Evolutionary conservation across 2,329 filamentous ascomycete species (phyloP).

Genomic region (Pseudogymnoascus sp.): DNA sequence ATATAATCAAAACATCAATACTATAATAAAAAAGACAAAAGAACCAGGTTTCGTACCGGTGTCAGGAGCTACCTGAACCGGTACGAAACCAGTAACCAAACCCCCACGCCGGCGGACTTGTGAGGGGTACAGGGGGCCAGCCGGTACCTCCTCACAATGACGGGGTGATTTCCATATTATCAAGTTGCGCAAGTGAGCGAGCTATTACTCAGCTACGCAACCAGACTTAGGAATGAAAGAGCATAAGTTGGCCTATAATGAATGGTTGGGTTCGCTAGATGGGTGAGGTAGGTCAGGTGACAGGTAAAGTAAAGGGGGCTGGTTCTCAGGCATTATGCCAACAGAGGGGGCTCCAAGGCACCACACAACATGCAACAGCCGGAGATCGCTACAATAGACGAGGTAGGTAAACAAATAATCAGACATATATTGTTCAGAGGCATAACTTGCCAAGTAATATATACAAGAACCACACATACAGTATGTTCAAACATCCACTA

Average conservation of each 20-base stretch:
- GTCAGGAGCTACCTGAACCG: not conserved
- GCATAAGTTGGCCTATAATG: not conserved
- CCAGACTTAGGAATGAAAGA: not conserved
- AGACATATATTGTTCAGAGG: not conserved
- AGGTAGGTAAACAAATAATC: not conserved
- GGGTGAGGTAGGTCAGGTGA: not conserved
- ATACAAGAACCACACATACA: not conserved
- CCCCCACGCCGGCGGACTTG: not conserved
- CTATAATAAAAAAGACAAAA: not conserved
- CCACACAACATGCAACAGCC: not conserved
- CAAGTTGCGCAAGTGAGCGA: not conserved
- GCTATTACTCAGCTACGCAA: not conserved
- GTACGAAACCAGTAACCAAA: not conserved
- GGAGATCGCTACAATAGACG: not conserved
- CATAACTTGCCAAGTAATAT: not conserved
- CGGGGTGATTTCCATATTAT: not conserved
- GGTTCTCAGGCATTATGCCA: not conserved
- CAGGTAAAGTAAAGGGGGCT: not conserved
- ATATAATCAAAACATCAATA: no score
- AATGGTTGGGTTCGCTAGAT: not conserved
- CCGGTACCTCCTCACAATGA: not conserved
- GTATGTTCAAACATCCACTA: not conserved
- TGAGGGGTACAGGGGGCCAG: not conserved
- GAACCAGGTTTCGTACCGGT: not conserved
- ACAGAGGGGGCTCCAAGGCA: not conserved